phyloP scores from a whole-genome alignment of 1,284 basidiomycete genomes.

The Pseudozyma tsukubaensis region DNA sequence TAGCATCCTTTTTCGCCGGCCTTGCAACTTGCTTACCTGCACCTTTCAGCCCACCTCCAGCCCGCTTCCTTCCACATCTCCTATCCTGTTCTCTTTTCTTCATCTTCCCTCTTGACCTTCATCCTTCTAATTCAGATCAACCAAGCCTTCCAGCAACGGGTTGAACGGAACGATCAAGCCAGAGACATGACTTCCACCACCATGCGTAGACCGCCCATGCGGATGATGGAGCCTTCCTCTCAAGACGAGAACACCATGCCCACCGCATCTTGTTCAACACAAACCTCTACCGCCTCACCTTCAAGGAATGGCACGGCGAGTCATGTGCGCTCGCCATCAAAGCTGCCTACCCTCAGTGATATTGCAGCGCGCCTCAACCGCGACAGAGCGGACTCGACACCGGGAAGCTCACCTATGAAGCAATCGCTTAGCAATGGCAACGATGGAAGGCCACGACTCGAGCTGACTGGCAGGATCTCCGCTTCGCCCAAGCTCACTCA shows the following conservation, averaged over 20 bases:
- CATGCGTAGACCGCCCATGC: slow-evolving; percentile 23
- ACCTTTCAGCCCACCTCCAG: slow-evolving; percentile 8
- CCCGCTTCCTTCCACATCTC: background rate
- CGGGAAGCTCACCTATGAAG: slow-evolving; percentile 23
- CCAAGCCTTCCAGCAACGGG: background rate
- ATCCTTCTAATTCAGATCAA: no score
- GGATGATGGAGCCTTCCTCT: slow-evolving; percentile 8
- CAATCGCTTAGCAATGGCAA: slow-evolving; percentile 6
- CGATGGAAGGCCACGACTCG: slow-evolving; percentile 30
- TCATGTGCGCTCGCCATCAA: slow-evolving; percentile 23
- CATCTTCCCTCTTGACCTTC: background rate
- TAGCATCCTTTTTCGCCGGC: background rate
- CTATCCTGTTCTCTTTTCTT: background rate
- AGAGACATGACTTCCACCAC: slow-evolving; percentile 26
- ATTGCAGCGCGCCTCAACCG: slow-evolving; percentile 52
- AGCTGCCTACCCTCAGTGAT: slow-evolving; percentile 54
- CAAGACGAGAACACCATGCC: slow-evolving; percentile 34
- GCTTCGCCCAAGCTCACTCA: slow-evolving; percentile 22
- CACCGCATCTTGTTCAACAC: slow-evolving; percentile 3
- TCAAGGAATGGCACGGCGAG: background rate
- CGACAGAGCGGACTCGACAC: slow-evolving; percentile 16
- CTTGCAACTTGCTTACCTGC: background rate
- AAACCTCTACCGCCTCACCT: slow-evolving; percentile 2
- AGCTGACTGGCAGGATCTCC: slow-evolving; percentile 42
- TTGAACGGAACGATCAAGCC: background rate